phyloP scores from a whole-genome alignment of 163 green algal genomes.

The Volvox carteri region DNA sequence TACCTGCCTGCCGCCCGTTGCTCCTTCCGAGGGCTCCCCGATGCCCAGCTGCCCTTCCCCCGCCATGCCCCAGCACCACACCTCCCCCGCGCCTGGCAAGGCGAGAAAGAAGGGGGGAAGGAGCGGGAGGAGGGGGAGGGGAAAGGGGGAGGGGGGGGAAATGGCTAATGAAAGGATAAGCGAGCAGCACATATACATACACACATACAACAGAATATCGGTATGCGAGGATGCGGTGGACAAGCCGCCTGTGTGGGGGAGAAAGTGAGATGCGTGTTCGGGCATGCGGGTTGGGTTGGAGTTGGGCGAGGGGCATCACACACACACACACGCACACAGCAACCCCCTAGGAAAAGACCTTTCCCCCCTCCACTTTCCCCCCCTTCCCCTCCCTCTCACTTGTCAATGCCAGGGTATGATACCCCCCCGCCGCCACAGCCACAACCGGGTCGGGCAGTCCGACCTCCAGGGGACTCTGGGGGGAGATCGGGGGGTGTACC shows the following conservation, averaged over 20 bases:
- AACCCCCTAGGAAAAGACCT: too few relatives aligned
- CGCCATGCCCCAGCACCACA: constrained; percentile 79
- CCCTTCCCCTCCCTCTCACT: not conserved
- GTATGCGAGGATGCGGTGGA: too few relatives aligned
- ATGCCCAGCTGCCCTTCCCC: constrained; percentile 76
- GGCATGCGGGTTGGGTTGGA: too few relatives aligned
- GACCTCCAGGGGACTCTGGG: constrained; percentile 74
- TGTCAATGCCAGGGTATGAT: constrained; percentile 79
- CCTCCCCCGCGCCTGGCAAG: constrained; percentile 59
- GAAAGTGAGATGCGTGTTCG: too few relatives aligned
- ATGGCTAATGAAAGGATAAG: too few relatives aligned
- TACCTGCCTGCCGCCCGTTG: constrained; percentile 16
- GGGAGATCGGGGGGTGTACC: not conserved
- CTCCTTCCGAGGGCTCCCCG: constrained; percentile 36
- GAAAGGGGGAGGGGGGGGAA: too few relatives aligned
- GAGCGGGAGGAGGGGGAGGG: not conserved
- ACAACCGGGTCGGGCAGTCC: constrained; percentile 69
- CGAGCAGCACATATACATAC: too few relatives aligned
- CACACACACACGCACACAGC: too few relatives aligned
- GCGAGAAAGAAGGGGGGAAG: not conserved
- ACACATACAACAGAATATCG: too few relatives aligned
- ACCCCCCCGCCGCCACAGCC: constrained; percentile 68
- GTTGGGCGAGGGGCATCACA: too few relatives aligned
- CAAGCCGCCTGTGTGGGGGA: too few relatives aligned
- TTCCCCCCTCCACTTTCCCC: too few relatives aligned